Evolutionary conservation across 257 asterid genomes (phyloP), one percentile per base, ranked within the genome.

Genomic region (Mitragyna speciosa): DNA sequence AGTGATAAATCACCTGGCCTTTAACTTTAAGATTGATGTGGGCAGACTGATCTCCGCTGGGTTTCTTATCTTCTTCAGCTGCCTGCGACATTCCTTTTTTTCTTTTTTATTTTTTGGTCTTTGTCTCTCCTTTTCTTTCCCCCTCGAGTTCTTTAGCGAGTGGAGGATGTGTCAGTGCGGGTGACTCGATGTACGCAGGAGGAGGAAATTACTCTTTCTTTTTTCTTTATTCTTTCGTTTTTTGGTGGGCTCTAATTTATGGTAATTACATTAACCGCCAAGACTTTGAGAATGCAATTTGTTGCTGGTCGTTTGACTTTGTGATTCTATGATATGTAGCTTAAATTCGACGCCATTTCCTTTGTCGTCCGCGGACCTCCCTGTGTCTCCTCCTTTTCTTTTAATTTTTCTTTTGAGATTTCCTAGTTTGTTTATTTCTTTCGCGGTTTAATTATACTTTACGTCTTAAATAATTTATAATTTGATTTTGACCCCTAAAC

Each of bases 21-120:
- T 86, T 86, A 67, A 86, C 89, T 86, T 86, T 86, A 75, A 86
- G 89, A 33, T 84, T 87, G 78, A 84, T 87, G 78, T 84, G 89
- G 52, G 82, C 82, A 47, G 83, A 75, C 31, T 81, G 89, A 81
- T 86, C 87, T 22, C 86, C 87, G 31, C 76, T 47, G 26, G 89
- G 89, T 75, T 83, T 86, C 86, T 86, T 86, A 59, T 86, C 87
- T 72, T 83, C 89, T 68, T 86, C 87, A 6, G 45, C 86, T 22
- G 83, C 28, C 58, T 83, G 88, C 36, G 87, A 85, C 88, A 85
- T 85, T 72, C 48, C 73, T 51, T 39, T 10, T 66, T 56, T 73
- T 33, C 59, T 20, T 33, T 2, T 47, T 1, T 48, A 47, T 47
- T 31, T 72, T 33, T n/a, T 51, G 15, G 10, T n/a, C 31, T n/a